Evolutionary conservation across 352 stramenopile species (phyloP).

Genomic region (Achlya hypogyna): DNA sequence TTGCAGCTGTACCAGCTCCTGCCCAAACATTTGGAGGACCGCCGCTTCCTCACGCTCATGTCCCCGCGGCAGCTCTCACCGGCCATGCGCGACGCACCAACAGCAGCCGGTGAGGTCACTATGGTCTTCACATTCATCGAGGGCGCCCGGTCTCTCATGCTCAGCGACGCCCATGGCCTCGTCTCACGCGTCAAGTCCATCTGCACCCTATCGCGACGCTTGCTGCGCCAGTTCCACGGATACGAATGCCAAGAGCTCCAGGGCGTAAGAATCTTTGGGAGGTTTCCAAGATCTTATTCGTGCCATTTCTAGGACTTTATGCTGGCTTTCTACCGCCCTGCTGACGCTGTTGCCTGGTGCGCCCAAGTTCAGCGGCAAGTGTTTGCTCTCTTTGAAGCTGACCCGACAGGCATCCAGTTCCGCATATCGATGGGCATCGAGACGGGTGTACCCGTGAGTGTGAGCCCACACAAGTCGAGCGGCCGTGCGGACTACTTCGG

Average conservation of each 20-base stretch:
- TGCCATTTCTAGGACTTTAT: constrained; percentile 52
- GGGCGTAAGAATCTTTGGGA: constrained; percentile 24
- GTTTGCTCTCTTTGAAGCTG: constrained; percentile 2
- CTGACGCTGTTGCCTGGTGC: constrained; percentile 73
- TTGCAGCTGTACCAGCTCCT: constrained; percentile 74
- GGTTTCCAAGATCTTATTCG: not conserved
- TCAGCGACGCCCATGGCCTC: constrained; percentile 72
- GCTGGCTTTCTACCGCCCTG: constrained; percentile 80
- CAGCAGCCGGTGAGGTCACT: constrained; percentile 63
- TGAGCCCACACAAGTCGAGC: constrained; percentile 83
- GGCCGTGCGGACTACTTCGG: constrained; percentile 83
- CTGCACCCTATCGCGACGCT: constrained; percentile 61
- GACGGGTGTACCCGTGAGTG: constrained; percentile 66
- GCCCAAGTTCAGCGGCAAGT: constrained; percentile 65
- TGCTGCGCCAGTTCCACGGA: constrained; percentile 72
- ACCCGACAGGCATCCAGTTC: constrained; percentile 30
- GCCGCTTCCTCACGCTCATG: constrained; percentile 63
- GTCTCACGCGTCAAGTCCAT: constrained; percentile 78
- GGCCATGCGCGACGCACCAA: constrained; percentile 74
- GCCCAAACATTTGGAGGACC: constrained; percentile 62
- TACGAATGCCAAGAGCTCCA: constrained; percentile 85
- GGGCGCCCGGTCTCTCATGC: constrained; percentile 67
- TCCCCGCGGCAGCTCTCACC: constrained; percentile 60
- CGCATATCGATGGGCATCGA: constrained; percentile 85
- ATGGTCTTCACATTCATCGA: constrained; percentile 89